Percentiles rank a stretch among this genome's conserved stretches.
These are phyloP conservation scores for Coniochaeta hoffmannii DNA, from an alignment of 2,329 filamentous ascomycete species.

Conservation along the genomic window DNA sequence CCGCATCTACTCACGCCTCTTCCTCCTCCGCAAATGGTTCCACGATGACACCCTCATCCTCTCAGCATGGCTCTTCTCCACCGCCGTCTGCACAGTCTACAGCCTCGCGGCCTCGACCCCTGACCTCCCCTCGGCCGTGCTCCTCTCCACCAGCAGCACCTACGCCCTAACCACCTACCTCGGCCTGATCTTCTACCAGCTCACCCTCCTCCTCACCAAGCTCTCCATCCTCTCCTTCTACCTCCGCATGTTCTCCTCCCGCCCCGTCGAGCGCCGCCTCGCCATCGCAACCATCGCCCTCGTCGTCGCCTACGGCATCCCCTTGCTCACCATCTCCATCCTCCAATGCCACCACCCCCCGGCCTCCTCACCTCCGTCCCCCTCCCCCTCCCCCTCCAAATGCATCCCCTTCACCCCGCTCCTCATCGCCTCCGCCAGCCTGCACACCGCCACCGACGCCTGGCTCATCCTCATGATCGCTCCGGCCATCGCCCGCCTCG, in stretches of 20 bases:
- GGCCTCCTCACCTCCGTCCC: constrained; percentile 11
- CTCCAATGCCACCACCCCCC: constrained; percentile 35
- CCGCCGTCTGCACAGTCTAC: constrained; percentile 23
- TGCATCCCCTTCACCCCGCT: constrained; percentile 34
- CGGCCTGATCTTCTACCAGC: constrained; percentile 28
- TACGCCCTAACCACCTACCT: constrained; percentile 24
- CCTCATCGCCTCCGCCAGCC: constrained; percentile 32
- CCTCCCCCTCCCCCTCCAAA: constrained; percentile 20
- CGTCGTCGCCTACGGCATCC: constrained; percentile 24
- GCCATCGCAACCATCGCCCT: constrained; percentile 25
- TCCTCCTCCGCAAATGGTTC: constrained; percentile 24
- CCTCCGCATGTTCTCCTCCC: constrained; percentile 27
- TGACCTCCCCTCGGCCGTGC: constrained; percentile 10
- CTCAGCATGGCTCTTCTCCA: constrained; percentile 22
- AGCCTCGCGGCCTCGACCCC: constrained; percentile 19
- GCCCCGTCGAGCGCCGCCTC: constrained; percentile 22
- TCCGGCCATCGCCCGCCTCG: constrained; percentile 29
- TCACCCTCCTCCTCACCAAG: constrained; percentile 30
- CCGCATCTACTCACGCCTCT: constrained; percentile 19
- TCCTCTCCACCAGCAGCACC: constrained; percentile 4
- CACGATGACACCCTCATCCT: constrained; percentile 24
- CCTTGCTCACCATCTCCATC: constrained; percentile 28
- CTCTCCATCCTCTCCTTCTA: constrained; percentile 30
- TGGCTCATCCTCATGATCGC: constrained; percentile 35
- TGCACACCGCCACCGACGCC: constrained; percentile 39